Conservation (phyloP, 2,329 filamentous ascomycete species). For the Diplodia scrobiculata region DNA sequence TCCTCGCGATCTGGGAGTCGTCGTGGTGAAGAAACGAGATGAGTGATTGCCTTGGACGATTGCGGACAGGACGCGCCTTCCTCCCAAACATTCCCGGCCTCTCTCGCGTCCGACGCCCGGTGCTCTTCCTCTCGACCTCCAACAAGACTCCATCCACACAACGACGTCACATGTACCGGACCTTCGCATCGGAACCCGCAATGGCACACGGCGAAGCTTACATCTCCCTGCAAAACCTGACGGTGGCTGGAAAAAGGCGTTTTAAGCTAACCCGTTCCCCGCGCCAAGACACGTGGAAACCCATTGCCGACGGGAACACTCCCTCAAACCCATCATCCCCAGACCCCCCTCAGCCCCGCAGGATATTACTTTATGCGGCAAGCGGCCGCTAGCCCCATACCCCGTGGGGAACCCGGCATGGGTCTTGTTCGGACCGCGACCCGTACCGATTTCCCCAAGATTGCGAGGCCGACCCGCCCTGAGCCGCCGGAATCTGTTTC, state of each 20-base stretch:
- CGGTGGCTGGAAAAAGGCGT: conserved; percentile 1
- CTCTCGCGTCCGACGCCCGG: neutral
- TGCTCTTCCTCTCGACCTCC: neutral
- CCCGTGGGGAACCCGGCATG: conserved; percentile 15
- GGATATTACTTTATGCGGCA: neutral
- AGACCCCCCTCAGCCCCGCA: neutral
- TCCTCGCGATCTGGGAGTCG: neutral
- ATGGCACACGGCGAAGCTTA: neutral
- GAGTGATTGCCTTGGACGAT: neutral
- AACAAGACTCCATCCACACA: too few species aligned
- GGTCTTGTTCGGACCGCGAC: neutral
- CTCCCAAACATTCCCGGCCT: neutral
- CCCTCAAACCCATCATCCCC: neutral
- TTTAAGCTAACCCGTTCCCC: conserved; percentile 10
- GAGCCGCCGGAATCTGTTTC: conserved; percentile 21
- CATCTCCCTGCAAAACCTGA: neutral
- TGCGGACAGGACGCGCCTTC: neutral
- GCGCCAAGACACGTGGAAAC: conserved; percentile 22
- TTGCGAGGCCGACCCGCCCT: neutral
- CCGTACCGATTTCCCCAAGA: neutral
- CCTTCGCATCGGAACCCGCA: neutral
- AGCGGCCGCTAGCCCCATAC: neutral
- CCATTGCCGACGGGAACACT: conserved; percentile 17
- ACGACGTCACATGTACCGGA: neutral
- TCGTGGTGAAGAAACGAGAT: neutral